Conservation (phyloP, 1,284 basidiomycete species). For the Moesziomyces globuligerus region DNA sequence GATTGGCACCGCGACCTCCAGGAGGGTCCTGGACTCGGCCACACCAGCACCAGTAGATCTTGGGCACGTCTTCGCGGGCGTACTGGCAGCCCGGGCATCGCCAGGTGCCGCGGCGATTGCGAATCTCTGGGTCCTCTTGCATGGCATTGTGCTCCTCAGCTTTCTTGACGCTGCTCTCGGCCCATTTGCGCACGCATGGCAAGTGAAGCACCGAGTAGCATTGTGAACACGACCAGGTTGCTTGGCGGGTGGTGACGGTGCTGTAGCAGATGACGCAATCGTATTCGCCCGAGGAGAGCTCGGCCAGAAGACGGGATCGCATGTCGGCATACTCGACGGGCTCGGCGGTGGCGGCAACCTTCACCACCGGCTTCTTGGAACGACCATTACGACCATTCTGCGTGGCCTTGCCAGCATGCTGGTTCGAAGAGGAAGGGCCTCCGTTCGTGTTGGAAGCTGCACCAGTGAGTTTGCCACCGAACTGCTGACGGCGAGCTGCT, state of each 20-base stretch:
- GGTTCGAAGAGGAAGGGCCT: not conserved
- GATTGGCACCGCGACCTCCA: conserved; percentile 40
- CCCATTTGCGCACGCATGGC: conserved; percentile 63
- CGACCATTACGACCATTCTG: conserved; percentile 21
- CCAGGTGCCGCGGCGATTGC: conserved; percentile 59
- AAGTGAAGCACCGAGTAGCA: conserved; percentile 65
- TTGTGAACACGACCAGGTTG: conserved; percentile 63
- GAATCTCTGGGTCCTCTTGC: conserved; percentile 63
- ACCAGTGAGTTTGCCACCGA: conserved; percentile 50
- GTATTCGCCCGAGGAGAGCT: conserved; percentile 61
- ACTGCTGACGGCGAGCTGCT: conserved; percentile 43
- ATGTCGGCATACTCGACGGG: conserved; percentile 59
- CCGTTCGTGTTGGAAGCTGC: not conserved
- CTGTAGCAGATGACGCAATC: conserved; percentile 66
- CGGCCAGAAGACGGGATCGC: conserved; percentile 59
- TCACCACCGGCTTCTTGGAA: conserved; percentile 30
- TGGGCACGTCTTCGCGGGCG: conserved; percentile 58
- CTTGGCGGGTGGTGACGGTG: conserved; percentile 53
- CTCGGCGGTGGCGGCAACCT: conserved; percentile 22
- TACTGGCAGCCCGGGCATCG: conserved; percentile 65
- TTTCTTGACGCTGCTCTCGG: conserved; percentile 61
- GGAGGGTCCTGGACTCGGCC: conserved; percentile 51
- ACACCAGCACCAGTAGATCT: conserved; percentile 64
- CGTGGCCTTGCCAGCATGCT: conserved; percentile 6
- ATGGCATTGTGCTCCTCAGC: conserved; percentile 63